A percentile compares a stretch with the other conserved stretches of the same genome.
Evolutionary conservation across 345 rosid species (phyloP).

Genomic region (Brassica nigra): DNA sequence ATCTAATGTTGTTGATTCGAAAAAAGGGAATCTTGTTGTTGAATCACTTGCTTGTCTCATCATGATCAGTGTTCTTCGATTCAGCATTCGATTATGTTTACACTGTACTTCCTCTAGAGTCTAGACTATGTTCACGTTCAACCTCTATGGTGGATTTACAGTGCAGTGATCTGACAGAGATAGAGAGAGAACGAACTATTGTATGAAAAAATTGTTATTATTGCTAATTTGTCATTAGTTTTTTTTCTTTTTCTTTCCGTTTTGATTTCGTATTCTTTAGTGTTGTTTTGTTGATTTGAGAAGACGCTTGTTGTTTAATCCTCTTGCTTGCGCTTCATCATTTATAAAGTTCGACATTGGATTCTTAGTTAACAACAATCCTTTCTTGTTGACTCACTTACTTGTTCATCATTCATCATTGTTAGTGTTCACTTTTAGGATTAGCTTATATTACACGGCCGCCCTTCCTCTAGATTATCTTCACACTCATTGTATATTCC

Average conservation of each 20-base stretch:
- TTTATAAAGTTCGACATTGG: too few species aligned
- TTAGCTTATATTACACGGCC: not conserved
- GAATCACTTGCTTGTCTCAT: not conserved
- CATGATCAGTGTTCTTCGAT: not conserved
- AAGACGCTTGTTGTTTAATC: too few species aligned
- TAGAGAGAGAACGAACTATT: too few species aligned
- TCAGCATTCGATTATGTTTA: not conserved
- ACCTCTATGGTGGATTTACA: not conserved
- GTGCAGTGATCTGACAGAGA: not conserved
- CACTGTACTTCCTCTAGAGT: not conserved
- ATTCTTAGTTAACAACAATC: too few species aligned
- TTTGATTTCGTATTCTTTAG: too few species aligned
- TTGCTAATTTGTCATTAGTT: too few species aligned
- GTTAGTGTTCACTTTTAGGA: not conserved
- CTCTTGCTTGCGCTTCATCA: too few species aligned
- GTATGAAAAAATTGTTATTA: too few species aligned
- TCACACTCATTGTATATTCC: not conserved
- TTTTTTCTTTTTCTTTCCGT: too few species aligned
- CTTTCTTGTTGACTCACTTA: not conserved
- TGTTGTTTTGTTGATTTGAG: too few species aligned
- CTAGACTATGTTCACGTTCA: not conserved
- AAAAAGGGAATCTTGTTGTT: not conserved
- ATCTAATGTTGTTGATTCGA: not conserved
- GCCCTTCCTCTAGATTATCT: not conserved
- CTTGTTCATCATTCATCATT: slow-evolving; percentile 3